Evolutionary conservation across 1,284 basidiomycete genomes (phyloP).

Genomic region (Marasmius sp.): DNA sequence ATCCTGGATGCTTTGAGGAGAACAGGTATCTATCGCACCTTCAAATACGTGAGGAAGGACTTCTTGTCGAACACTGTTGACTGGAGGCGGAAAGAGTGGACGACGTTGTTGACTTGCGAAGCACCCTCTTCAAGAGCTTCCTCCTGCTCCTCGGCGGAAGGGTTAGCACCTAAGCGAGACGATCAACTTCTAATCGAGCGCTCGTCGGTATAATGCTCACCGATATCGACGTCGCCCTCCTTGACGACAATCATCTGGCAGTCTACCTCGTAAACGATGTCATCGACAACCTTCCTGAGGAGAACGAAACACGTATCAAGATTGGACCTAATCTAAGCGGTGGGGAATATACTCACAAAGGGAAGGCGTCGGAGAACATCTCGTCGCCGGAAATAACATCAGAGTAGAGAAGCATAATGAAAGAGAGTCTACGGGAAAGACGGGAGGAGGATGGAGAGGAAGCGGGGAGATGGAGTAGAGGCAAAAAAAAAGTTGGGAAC

Average conservation of each 20-base stretch:
- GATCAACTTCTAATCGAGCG: background rate
- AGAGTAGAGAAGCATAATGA: conserved; percentile 74
- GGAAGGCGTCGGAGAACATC: conserved; percentile 95
- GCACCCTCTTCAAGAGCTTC: conserved; percentile 86
- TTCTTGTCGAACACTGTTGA: conserved; percentile 92
- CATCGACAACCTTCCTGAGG: conserved; percentile 77
- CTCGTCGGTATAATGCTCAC: conserved; percentile 40
- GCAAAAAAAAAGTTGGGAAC: conserved; percentile 14
- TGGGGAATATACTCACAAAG: conserved; percentile 52
- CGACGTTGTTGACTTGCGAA: conserved; percentile 85
- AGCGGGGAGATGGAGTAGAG: conserved; percentile 1
- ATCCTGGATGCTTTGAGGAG: conserved; percentile 1
- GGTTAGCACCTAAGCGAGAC: conserved; percentile 71
- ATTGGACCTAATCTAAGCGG: background rate
- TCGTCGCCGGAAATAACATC: conserved; percentile 85
- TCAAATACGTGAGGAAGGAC: conserved; percentile 82
- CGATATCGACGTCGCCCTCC: conserved; percentile 89
- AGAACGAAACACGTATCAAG: background rate
- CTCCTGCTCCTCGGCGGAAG: conserved; percentile 86
- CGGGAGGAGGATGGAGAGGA: conserved; percentile 15
- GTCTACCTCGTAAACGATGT: conserved; percentile 90
- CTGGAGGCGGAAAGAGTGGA: conserved; percentile 91
- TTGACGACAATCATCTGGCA: conserved; percentile 78
- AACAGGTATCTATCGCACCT: conserved; percentile 45
- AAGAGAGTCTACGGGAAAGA: conserved; percentile 21